These are phyloP conservation scores for Stereocaulon alpinum DNA, from an alignment of 495 filamentous ascomycete species.

Conservation along the genomic window DNA sequence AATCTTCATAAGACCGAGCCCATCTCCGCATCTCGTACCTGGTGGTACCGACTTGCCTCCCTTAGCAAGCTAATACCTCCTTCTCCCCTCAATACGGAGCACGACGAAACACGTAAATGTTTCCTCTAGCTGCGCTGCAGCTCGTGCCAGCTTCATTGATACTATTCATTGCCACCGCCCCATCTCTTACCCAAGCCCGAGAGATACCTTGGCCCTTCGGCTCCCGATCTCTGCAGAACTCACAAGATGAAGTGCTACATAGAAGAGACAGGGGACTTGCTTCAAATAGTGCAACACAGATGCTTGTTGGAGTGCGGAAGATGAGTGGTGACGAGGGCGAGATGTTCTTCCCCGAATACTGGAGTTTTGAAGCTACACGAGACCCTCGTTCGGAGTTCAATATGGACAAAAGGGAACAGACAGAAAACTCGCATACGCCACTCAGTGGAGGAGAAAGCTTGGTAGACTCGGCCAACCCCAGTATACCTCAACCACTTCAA, in stretches of 20 bases:
- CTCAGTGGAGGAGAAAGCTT: not conserved
- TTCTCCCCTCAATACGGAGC: not conserved
- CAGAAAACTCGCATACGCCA: not conserved
- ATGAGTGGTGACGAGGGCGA: conserved; percentile 75
- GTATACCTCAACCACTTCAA: conserved; percentile 28
- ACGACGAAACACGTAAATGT: not conserved
- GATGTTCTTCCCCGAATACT: conserved; percentile 65
- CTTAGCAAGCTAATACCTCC: not conserved
- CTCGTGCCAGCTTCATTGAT: conserved; percentile 13
- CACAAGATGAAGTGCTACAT: not conserved
- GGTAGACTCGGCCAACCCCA: conserved; percentile 16
- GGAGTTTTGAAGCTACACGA: conserved; percentile 38
- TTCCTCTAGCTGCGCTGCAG: not conserved
- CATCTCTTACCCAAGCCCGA: not conserved
- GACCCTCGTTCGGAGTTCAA: conserved; percentile 19
- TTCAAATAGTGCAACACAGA: conserved; percentile 25
- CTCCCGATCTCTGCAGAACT: not conserved
- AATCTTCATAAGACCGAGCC: not conserved
- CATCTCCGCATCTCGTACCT: not conserved
- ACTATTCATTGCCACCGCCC: not conserved
- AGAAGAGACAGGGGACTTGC: not conserved
- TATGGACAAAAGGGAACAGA: conserved; percentile 28
- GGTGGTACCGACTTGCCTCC: not conserved
- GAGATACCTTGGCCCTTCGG: conserved; percentile 9
- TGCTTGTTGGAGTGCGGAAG: conserved; percentile 48